A percentile compares a stretch with the other conserved stretches of the same genome.
Evolutionary conservation across 2,329 filamentous ascomycete species (phyloP).

Genomic region (Fusarium mundagurra): DNA sequence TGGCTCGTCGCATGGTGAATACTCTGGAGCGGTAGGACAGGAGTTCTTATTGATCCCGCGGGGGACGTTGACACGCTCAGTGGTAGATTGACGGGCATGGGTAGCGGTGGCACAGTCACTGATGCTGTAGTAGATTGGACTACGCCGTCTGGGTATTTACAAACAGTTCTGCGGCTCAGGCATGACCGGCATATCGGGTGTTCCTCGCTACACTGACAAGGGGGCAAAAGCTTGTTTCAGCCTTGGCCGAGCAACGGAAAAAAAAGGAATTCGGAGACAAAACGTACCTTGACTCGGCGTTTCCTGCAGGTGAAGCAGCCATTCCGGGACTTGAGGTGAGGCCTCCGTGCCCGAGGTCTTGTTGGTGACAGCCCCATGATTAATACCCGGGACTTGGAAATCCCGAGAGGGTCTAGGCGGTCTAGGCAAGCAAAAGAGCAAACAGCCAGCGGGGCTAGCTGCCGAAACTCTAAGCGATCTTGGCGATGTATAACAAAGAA

Average conservation of each 20-base stretch:
- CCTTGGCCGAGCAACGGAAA: fast-evolving
- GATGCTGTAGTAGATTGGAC: fast-evolving
- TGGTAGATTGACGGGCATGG: fast-evolving
- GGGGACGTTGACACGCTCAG: not conserved
- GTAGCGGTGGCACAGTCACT: fast-evolving
- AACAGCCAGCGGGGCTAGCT: not conserved
- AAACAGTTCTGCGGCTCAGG: not conserved
- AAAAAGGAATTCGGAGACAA: not conserved
- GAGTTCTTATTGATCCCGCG: fast-evolving
- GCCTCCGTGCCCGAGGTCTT: not conserved
- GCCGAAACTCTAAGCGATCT: fast-evolving
- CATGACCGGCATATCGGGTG: not conserved
- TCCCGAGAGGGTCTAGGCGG: not conserved
- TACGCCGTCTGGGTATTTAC: not conserved
- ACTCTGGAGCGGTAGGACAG: not conserved
- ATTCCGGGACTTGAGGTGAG: not conserved
- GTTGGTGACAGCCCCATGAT: not conserved
- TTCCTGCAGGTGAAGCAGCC: not conserved
- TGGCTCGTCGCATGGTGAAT: fast-evolving
- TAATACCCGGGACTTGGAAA: not conserved
- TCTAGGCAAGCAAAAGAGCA: fast-evolving
- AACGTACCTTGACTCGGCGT: not conserved
- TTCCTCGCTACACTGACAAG: not conserved
- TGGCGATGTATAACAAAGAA: not conserved
- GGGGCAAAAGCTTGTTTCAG: not conserved